Conservation (phyloP, 345 rosid species). For the Brassica incana region DNA sequence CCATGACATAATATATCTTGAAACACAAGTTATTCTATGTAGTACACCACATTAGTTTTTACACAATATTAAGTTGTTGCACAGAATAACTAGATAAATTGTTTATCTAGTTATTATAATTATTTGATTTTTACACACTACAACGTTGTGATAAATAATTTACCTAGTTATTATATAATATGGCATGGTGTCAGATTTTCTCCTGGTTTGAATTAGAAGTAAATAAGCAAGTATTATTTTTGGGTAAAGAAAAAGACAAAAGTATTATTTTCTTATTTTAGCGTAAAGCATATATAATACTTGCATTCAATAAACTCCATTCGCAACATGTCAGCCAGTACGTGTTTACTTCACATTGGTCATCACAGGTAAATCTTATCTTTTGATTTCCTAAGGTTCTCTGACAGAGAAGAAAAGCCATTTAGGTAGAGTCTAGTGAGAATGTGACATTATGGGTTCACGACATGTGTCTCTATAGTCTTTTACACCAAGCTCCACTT, state of each 20-base stretch:
- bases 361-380: neutral
- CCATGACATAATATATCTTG: no score
- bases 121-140: no score
- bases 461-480: conserved; percentile 16
- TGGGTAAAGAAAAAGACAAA: no score
- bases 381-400: conserved; percentile 14
- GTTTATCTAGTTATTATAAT: no score
- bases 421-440: neutral
- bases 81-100: no score
- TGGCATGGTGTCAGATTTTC: conserved; percentile 20
- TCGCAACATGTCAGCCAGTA: neutral
- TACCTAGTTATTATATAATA: neutral
- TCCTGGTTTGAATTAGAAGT: neutral
- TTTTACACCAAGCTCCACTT: neutral
- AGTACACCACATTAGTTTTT: no score
- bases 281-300: neutral
- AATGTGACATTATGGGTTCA: neutral
- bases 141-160: no score
- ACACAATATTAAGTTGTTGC: no score
- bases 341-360: neutral
- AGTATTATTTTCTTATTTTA: no score
- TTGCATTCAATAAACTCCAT: neutral
- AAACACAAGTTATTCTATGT: no score
- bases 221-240: neutral
- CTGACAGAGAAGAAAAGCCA: neutral